Percentiles rank a stretch among this genome's conserved stretches.
phyloP scores from a whole-genome alignment of 768 basidiomycete genomes.

The Lepiota venenata region DNA sequence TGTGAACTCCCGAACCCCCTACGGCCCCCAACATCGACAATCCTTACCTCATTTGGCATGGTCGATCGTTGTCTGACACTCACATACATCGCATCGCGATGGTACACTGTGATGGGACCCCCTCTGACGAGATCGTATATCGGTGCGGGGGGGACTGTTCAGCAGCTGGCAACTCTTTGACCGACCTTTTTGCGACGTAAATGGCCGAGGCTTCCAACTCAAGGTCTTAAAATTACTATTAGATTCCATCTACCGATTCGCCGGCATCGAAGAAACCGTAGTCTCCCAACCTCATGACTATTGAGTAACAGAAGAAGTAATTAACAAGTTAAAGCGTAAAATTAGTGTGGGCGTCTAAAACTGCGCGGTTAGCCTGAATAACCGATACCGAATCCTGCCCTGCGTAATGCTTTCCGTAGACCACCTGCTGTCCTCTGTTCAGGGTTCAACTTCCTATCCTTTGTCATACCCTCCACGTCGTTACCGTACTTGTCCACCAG shows the following conservation, averaged over 20 bases:
- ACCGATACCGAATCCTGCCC: slow-evolving; percentile 40
- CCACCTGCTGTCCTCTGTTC: slow-evolving; percentile 86
- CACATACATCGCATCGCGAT: background rate
- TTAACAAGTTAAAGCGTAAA: background rate
- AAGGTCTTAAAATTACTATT: background rate
- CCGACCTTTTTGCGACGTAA: background rate
- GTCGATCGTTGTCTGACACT: background rate
- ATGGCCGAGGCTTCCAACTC: background rate
- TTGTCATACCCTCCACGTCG: slow-evolving; percentile 74
- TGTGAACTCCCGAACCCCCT: background rate
- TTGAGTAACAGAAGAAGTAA: background rate
- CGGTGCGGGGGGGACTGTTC: background rate
- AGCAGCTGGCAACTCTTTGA: background rate
- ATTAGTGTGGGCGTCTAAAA: background rate
- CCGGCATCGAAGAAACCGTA: background rate
- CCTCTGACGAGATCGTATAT: too few relatives aligned
- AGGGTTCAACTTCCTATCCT: slow-evolving; percentile 74
- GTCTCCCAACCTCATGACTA: background rate
- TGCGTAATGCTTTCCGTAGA: slow-evolving; percentile 58
- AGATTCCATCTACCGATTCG: background rate
- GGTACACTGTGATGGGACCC: background rate
- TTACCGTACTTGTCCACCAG: slow-evolving; percentile 69
- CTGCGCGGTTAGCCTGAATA: slow-evolving; percentile 1
- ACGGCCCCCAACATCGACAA: slow-evolving; percentile 4
- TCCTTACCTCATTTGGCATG: slow-evolving; percentile 3